These are phyloP conservation scores for Barnettozyma vustinii DNA, from an alignment of 805 yeast genomes.

Conservation along the genomic window DNA sequence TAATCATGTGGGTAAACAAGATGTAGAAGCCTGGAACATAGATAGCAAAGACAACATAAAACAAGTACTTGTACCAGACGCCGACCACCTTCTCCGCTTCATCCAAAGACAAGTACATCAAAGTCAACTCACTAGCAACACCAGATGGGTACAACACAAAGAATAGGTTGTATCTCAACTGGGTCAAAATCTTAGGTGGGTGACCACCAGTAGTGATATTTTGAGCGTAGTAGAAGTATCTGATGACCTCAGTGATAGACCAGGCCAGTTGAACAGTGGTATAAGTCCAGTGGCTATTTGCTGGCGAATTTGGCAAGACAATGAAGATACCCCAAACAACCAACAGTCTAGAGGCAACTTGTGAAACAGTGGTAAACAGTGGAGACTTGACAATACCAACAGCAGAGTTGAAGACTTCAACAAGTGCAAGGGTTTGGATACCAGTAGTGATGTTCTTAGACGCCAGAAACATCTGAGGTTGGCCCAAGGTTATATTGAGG, in stretches of 20 bases:
- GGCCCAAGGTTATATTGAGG: constrained; percentile 44
- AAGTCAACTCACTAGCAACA: constrained; percentile 74
- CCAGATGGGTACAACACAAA: constrained; percentile 85
- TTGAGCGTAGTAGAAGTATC: constrained; percentile 84
- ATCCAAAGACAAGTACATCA: constrained; percentile 66
- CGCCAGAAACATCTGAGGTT: constrained; percentile 58
- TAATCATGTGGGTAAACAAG: constrained; percentile 81
- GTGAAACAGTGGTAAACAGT: constrained; percentile 74
- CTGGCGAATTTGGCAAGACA: constrained; percentile 67
- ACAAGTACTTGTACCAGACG: constrained; percentile 44
- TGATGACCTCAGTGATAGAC: constrained; percentile 89
- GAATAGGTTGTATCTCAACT: constrained; percentile 81
- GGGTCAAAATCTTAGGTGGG: constrained; percentile 55
- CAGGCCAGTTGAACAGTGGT: constrained; percentile 72
- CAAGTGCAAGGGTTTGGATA: constrained; percentile 73
- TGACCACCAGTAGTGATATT: constrained; percentile 44
- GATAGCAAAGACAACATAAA: constrained; percentile 52
- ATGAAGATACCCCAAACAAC: constrained; percentile 80
- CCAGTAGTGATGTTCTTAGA: constrained; percentile 53
- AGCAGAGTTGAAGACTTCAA: constrained; percentile 75
- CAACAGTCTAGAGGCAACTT: constrained; percentile 79
- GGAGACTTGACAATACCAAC: constrained; percentile 85
- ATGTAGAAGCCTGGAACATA: constrained; percentile 87
- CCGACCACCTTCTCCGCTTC: constrained; percentile 56
- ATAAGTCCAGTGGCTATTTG: constrained; percentile 53